A percentile compares a stretch with the other conserved stretches of the same genome.
Conservation (phyloP, 2,329 filamentous ascomycete genomes). For the Diaporthe australafricana region DNA sequence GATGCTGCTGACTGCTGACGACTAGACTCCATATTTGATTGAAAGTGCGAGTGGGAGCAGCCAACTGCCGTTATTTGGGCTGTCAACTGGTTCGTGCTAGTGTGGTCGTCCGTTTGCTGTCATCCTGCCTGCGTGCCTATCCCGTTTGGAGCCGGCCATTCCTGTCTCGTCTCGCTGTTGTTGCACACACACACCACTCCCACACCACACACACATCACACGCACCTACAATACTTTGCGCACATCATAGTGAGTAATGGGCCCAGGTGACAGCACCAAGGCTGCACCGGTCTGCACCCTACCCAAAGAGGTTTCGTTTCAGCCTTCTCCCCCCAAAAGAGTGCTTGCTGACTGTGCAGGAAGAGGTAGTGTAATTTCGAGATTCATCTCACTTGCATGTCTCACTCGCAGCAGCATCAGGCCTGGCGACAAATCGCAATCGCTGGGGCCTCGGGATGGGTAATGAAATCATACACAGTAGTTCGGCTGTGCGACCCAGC, state of each 20-base stretch:
- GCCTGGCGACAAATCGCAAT: background rate
- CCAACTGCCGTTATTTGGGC: constrained; percentile 2
- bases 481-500: constrained; percentile 20
- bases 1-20: constrained; percentile 17
- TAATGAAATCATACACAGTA: constrained; percentile 1
- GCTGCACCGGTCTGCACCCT: constrained; percentile 10
- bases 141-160: background rate
- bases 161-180: background rate
- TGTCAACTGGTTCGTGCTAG: background rate
- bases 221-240: background rate
- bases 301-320: constrained; percentile 4
- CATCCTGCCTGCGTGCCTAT: background rate
- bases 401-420: constrained; percentile 3
- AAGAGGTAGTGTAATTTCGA: background rate
- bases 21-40: background rate
- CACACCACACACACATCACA: background rate
- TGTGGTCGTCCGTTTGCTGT: constrained; percentile 9
- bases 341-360: constrained; percentile 3
- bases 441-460: background rate
- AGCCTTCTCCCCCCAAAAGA: background rate
- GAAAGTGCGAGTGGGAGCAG: background rate
- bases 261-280: constrained; percentile 19
- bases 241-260: background rate
- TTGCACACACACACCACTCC: background rate
- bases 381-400: constrained; percentile 15